phyloP scores from a whole-genome alignment of 1,284 basidiomycete species.

The Ceratobasidium papillatum region DNA sequence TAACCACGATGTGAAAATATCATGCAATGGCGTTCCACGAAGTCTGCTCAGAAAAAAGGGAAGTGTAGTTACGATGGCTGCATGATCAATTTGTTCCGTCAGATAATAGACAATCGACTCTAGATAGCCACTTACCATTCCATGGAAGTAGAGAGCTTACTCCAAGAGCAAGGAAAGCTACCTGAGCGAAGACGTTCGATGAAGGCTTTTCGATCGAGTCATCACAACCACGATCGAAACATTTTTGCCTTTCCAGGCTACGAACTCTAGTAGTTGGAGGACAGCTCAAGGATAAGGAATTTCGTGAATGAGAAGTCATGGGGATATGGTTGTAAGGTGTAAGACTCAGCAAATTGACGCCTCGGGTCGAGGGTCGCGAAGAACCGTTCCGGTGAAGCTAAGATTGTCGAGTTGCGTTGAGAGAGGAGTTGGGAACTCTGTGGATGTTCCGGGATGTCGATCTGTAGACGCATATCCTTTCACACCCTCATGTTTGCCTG shows the following conservation, averaged over 20 bases:
- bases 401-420: background rate
- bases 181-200: background rate
- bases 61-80: conserved; percentile 78
- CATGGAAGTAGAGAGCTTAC: conserved; percentile 77
- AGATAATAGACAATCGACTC: conserved; percentile 1
- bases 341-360: background rate
- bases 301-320: background rate
- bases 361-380: background rate
- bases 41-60: conserved; percentile 76
- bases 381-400: background rate
- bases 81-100: conserved; percentile 8
- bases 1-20: conserved; percentile 74
- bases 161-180: conserved; percentile 61
- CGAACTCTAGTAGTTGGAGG: background rate
- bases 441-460: background rate
- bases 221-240: background rate
- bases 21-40: conserved; percentile 61
- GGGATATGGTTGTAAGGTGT: background rate
- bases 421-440: conserved; percentile 8
- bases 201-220: background rate
- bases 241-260: background rate
- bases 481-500: background rate
- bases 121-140: conserved; percentile 67
- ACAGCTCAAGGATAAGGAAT: background rate
- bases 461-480: background rate